Percentiles rank a stretch among this genome's conserved stretches.
Conservation (phyloP, 2,329 filamentous ascomycete species). For the Fusarium stilboides region DNA sequence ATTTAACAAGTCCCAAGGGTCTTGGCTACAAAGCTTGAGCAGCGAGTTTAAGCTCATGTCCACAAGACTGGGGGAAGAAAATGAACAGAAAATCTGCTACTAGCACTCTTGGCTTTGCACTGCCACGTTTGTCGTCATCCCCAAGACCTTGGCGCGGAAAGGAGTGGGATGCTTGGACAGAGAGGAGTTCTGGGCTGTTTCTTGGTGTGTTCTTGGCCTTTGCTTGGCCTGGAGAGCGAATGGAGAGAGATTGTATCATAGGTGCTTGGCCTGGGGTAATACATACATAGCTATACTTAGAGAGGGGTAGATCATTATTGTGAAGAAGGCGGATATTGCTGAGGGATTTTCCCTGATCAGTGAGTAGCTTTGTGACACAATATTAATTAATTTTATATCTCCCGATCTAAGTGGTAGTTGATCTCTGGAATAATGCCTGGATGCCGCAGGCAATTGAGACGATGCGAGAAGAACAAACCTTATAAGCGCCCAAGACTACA, state of each 20-base stretch:
- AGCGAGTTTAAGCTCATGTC: constrained; percentile 39
- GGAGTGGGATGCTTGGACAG: constrained; percentile 17
- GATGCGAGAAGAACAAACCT: constrained; percentile 1
- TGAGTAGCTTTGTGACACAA: not conserved
- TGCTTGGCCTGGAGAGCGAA: constrained; percentile 8
- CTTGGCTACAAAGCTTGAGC: constrained; percentile 48
- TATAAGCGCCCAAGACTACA: constrained; percentile 13
- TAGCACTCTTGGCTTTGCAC: constrained; percentile 38
- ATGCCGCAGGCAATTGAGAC: not conserved
- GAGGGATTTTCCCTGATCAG: constrained; percentile 1
- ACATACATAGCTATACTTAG: not conserved
- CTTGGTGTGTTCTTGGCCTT: constrained; percentile 32
- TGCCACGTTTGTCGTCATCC: constrained; percentile 49
- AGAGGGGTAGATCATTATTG: not conserved
- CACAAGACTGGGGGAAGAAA: constrained; percentile 14
- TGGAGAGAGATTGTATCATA: constrained; percentile 16
- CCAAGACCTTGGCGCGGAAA: constrained; percentile 47
- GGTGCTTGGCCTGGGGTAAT: constrained; percentile 28
- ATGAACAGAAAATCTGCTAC: constrained; percentile 1
- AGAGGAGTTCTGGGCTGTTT: constrained; percentile 29
- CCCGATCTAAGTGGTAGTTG: not conserved
- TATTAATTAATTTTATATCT: not conserved
- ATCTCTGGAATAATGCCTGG: not conserved
- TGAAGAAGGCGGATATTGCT: not conserved
- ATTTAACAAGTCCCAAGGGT: constrained; percentile 12